phyloP scores from a whole-genome alignment of 2,329 filamentous ascomycete species.

The Calonectria hawksworthii region DNA sequence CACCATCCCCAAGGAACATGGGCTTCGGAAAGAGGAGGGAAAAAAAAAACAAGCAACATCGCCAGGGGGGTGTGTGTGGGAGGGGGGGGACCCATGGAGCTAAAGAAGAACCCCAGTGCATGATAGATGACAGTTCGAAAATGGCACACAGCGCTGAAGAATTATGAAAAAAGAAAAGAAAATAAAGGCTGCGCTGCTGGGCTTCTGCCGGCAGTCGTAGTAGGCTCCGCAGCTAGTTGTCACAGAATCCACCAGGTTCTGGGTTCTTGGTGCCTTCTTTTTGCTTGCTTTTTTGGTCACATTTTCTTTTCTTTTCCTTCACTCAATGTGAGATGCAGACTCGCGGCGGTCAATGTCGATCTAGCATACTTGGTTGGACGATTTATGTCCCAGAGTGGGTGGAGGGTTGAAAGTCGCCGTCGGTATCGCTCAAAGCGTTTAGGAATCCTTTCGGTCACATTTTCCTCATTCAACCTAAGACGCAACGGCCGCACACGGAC shows the following conservation, averaged over 20 bases:
- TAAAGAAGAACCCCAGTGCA: conserved; percentile 9
- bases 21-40: conserved; percentile 9
- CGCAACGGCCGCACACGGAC: neutral
- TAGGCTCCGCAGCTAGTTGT: conserved; percentile 1
- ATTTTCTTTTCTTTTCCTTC: conserved; percentile 1
- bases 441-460: conserved; percentile 9
- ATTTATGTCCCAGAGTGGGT: neutral
- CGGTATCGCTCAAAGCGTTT: conserved; percentile 5
- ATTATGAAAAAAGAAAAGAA: neutral
- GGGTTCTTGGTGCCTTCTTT: neutral
- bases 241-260: neutral
- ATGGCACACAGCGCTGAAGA: conserved; percentile 2
- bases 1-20: conserved; percentile 18
- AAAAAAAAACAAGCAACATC: neutral
- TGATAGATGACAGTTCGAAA: conserved; percentile 12
- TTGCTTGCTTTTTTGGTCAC: conserved; percentile 2
- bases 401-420: neutral
- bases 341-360: conserved; percentile 3
- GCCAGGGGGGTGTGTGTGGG: neutral
- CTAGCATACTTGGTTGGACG: neutral
- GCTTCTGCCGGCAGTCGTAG: neutral
- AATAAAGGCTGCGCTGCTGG: neutral
- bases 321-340: neutral
- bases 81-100: neutral
- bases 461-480: conserved; percentile 12